Base-by-base conservation (phyloP, 2,329 filamentous ascomycete genomes). In the Cephalotrichum gorgonifer region DNA sequence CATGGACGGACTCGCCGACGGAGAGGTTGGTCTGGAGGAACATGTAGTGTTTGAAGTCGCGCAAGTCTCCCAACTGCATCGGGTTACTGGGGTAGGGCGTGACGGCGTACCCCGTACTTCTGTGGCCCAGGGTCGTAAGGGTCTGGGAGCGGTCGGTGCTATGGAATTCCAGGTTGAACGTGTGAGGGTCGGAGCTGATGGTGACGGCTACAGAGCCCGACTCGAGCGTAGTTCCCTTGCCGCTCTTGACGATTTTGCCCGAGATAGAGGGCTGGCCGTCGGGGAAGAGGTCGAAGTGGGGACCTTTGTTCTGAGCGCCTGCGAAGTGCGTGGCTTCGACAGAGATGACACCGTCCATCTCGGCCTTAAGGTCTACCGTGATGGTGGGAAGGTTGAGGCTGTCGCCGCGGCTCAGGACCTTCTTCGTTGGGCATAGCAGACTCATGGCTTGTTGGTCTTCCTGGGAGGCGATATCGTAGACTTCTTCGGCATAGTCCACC, bases 1-100 rank as follows among this genome's bases (percentile, higher is more conserved):
- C 85, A 61, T 87, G 84, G 14, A 89, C 74, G 1, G 80, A 78
- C 62, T 89, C 86, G 26, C 76, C 76, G 1, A 79, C 74, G 3
- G 67, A 64, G 2, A 79, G 65, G 5, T 68, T 72, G 1, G 74
- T 78, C 59, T 78, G 75, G 27, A 74, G 72, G 57, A 79, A 78
- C 54, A 78, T 71, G 60, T 77, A 76, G 58, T 79, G 76, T 49
- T 71, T 64, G 54, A 76, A 69, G 55, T 73, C 62, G 25, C 62
- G 55, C 62, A 67, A 62, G 45, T 60, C 62, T 35, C 55, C 64
- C 23, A 57, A 57, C 56, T 60, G 62, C 57, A 62, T 62, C 31
- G 58, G 64, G n/a, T 54, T 62, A 52, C 55, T 65, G 28, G 59
- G 64, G 25, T 55, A 57, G 38, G 58, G 62, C 23, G 55, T 61